Base-by-base conservation (phyloP, 1,139 yeast species). In the Kluyveromyces sp. region DNA sequence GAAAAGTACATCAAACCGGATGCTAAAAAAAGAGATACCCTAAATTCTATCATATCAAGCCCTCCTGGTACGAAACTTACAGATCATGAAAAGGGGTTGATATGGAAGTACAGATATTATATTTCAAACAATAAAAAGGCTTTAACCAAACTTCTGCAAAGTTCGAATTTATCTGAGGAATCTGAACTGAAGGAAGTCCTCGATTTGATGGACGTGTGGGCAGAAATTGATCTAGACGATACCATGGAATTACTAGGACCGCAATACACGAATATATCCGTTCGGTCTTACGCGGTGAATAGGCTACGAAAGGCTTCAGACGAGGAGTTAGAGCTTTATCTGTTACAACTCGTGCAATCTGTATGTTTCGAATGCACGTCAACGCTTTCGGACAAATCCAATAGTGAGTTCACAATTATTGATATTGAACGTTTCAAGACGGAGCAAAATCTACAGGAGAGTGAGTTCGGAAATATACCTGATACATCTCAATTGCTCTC, bases 91-190 rank as follows among this genome's bases (percentile, higher is more conserved):
- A 88, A 85, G 67, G 88, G 88, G 52, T 66, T 88, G 55, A 74
- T 94, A 15, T 92, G 97, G 97, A 85, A 85, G 63, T 92, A 84
- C 63, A 69, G 98, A 43, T 92, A 86, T 66, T 89, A 82, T 61
- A 73, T 89, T 45, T 76, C 92, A 38, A 79, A 83, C 49, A 84
- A 83, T 56, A 78, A 76, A 53, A 79, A 78, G 45, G 88, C 88
- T 18, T 68, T 87, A 45, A 86, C 95, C 19, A 92, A 92, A 62
- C 81, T 92, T 50, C 72, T 92, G 47, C 87, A 88, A 58, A 81
- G 95, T 25, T 83, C 89, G 18, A 83, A 88, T 53, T 85, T 96
- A 87, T 86, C 80, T 36, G 94, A 88, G 61, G 85, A 83, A 47
- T 68, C 72, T 44, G 98, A 92, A 64, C 76, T 84, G 20, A 75